These are phyloP conservation scores for Zasmidium citrigriseum DNA, from an alignment of 2,329 filamentous ascomycete species.

Conservation along the genomic window DNA sequence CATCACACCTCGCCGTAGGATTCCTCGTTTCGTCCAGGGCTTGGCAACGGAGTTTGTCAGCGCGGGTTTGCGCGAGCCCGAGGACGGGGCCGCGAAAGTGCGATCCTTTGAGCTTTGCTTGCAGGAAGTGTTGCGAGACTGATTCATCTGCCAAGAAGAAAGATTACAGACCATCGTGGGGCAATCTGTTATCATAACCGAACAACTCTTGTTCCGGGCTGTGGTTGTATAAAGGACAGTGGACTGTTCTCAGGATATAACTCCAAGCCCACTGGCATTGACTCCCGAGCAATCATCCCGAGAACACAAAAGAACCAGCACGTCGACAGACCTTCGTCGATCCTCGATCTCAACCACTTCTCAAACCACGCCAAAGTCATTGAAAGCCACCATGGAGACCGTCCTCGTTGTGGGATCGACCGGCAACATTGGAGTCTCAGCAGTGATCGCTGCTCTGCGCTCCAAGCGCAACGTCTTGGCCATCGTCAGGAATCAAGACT, in stretches of 20 bases:
- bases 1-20: not conserved
- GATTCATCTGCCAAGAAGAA: too few relatives aligned
- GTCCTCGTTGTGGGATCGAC: constrained; percentile 43
- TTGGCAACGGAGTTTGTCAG: not conserved
- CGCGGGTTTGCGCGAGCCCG: not conserved
- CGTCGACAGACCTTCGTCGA: too few relatives aligned
- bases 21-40: not conserved
- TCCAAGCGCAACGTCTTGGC: constrained; percentile 38
- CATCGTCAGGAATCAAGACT: constrained; percentile 39
- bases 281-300: too few relatives aligned
- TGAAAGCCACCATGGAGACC: constrained; percentile 22
- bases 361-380: not conserved
- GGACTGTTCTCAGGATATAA: too few relatives aligned
- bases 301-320: not conserved
- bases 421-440: constrained; percentile 42
- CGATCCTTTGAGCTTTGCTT: not conserved
- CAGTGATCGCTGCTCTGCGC: constrained; percentile 34
- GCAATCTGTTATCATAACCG: too few relatives aligned
- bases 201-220: too few relatives aligned
- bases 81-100: not conserved
- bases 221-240: too few relatives aligned
- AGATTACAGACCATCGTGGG: too few relatives aligned
- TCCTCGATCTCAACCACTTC: not conserved
- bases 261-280: too few relatives aligned
- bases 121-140: too few relatives aligned